phyloP scores from a whole-genome alignment of 2,329 filamentous ascomycete species.

The Chrysoporthe deuterocubensis region DNA sequence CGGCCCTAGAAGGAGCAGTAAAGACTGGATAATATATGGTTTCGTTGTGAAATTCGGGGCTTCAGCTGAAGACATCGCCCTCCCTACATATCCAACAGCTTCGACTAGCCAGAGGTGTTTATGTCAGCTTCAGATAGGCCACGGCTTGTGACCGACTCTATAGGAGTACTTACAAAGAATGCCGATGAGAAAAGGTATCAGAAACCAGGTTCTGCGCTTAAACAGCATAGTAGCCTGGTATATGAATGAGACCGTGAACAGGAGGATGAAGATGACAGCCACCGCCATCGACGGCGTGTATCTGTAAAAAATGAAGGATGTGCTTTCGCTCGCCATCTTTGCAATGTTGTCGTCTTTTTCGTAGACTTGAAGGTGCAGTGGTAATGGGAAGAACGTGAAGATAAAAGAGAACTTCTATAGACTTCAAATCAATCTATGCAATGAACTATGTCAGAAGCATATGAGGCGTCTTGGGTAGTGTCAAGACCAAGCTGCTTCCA shows the following conservation, averaged over 20 bases:
- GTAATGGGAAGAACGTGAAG: too few species aligned
- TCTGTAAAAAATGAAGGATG: slow-evolving; percentile 41
- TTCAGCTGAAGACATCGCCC: slow-evolving; percentile 11
- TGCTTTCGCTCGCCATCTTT: not conserved
- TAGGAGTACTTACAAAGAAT: slow-evolving; percentile 46
- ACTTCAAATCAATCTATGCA: too few species aligned
- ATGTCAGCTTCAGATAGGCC: not conserved
- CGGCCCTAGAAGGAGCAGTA: slow-evolving; percentile 18
- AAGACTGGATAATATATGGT: slow-evolving; percentile 18
- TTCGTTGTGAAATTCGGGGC: slow-evolving; percentile 10
- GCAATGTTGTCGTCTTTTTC: not conserved
- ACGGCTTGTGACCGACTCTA: too few species aligned
- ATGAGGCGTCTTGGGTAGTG: too few species aligned
- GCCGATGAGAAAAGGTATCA: slow-evolving; percentile 54
- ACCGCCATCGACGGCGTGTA: slow-evolving; percentile 48
- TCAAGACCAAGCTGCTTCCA: too few species aligned
- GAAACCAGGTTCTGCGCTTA: slow-evolving; percentile 47
- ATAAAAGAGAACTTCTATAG: too few species aligned
- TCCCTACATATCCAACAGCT: slow-evolving; percentile 17
- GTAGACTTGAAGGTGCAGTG: not conserved
- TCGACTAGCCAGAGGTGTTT: slow-evolving; percentile 11
- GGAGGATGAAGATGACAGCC: slow-evolving; percentile 45
- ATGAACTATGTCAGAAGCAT: too few species aligned
- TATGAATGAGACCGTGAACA: slow-evolving; percentile 42
- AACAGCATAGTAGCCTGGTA: slow-evolving; percentile 31